Conservation (phyloP, 2,329 filamentous ascomycete genomes). For the Fusarium hainanense region DNA sequence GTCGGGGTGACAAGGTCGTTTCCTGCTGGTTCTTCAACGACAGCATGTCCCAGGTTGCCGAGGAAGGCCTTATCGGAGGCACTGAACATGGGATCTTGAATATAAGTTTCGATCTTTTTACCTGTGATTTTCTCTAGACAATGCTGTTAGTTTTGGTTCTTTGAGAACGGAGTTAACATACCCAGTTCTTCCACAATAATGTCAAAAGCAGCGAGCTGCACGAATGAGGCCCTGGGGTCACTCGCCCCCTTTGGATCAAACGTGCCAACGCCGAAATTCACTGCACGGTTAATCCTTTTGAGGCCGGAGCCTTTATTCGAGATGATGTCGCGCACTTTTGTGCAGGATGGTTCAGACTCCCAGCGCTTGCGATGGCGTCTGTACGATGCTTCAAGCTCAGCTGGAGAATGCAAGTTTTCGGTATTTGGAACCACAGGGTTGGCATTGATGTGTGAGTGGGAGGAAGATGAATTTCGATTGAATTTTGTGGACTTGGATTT, state of each 20-base stretch:
- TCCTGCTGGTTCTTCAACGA: conserved; percentile 63
- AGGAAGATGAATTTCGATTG: background rate
- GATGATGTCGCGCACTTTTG: conserved; percentile 51
- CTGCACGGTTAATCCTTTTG: conserved; percentile 48
- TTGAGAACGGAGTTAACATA: conserved; percentile 40
- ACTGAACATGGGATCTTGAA: conserved; percentile 67
- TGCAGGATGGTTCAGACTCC: conserved; percentile 44
- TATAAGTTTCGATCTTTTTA: conserved; percentile 56
- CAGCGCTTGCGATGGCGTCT: conserved; percentile 44
- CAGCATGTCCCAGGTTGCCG: conserved; percentile 62
- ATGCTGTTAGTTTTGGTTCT: background rate
- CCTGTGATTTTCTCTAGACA: conserved; percentile 33
- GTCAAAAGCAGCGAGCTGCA: conserved; percentile 66
- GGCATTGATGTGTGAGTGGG: conserved; percentile 12
- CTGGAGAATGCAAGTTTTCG: conserved; percentile 32
- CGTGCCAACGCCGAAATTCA: conserved; percentile 67
- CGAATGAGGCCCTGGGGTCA: conserved; percentile 59
- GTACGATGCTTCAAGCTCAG: conserved; percentile 49
- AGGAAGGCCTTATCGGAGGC: conserved; percentile 63
- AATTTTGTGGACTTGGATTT: background rate
- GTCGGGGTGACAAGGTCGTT: conserved; percentile 60
- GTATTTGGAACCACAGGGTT: conserved; percentile 20
- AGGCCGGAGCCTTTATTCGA: conserved; percentile 32
- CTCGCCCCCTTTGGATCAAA: conserved; percentile 63
- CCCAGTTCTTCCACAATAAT: conserved; percentile 58